Base-by-base conservation (phyloP, 2,329 filamentous ascomycete species). In the Achaetomium macrosporum region DNA sequence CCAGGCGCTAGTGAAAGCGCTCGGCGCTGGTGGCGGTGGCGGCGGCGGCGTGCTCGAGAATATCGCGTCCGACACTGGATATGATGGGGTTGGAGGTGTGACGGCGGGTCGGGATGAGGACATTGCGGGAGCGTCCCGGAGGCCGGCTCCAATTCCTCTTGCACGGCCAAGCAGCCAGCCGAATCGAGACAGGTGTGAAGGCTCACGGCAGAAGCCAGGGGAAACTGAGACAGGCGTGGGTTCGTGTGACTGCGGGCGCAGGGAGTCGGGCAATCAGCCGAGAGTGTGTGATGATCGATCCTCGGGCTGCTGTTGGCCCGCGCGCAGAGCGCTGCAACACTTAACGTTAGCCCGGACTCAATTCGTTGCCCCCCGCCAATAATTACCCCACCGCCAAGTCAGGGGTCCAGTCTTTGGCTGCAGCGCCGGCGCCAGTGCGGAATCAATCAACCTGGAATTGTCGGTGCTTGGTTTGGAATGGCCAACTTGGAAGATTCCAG, bases 101-200 rank as follows among this genome's bases (percentile, higher is more conserved):
- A 53, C 54, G 44, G 57, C 55, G 46, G 59, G 49, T 54, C 57
- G 57, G 56, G 53, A 55, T 51, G 58, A 58, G 61, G 61, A 61
- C 61, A 63, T 64, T 49, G 55, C 58, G 44, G 48, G 44, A 48
- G 37, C 33, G 46, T 42, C 39, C 45, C 51, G 35, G 42, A 16
- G 39, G 39, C 25, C 51, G 36, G 46, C 49, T 53, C 55, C 46
- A 53, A 54, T 51, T 55, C 51, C 50, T 53, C 45, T 20, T 13
- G 37, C 35, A 53, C 51, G 31, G 51, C 39, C 42, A 16, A 53
- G 47, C 50, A 54, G 50, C 59, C 56, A 47, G 55, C 58, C 58
- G 56, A 41, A 61, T 60, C 47, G 53, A 60, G 58, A 55, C 51
- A 57, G 51, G 46, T 39, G 52, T 50, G 55, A 57, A 47, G 37